These are phyloP conservation scores for Plantago major DNA, from an alignment of 257 asterid genomes.

Conservation along the genomic window DNA sequence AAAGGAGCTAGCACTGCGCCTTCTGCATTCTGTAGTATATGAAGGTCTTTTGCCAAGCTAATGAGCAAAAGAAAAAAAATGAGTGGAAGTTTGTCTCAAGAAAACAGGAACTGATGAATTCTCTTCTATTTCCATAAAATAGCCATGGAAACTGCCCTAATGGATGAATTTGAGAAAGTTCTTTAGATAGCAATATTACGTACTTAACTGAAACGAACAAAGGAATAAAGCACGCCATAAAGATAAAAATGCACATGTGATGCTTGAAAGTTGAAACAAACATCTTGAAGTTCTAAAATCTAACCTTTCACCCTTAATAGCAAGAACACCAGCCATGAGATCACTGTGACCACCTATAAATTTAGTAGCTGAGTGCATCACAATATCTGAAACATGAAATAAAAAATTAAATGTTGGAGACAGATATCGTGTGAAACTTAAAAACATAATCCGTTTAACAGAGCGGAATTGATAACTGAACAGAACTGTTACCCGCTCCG, in stretches of 20 bases:
- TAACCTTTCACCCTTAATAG: constrained; percentile 75
- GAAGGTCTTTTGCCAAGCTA: constrained; percentile 71
- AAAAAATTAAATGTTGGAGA: constrained; percentile 14
- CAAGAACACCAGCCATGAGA: constrained; percentile 80
- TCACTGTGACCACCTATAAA: constrained; percentile 90
- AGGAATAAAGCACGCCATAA: constrained; percentile 2
- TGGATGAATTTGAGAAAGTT: no score
- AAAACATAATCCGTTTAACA: not conserved
- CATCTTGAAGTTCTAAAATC: not conserved
- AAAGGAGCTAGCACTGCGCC: constrained; percentile 93
- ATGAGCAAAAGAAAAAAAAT: constrained; percentile 4
- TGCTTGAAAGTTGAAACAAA: not conserved
- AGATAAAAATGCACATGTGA: not conserved
- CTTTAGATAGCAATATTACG: no score
- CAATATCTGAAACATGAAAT: constrained; percentile 61
- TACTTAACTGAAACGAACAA: not conserved
- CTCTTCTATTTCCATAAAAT: no score
- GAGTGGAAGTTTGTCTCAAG: constrained; percentile 1
- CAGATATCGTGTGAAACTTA: not conserved
- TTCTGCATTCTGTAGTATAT: constrained; percentile 89
- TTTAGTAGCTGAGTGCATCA: constrained; percentile 91
- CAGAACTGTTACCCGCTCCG: constrained; percentile 68
- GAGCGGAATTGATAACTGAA: constrained; percentile 6
- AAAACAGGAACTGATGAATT: not conserved
- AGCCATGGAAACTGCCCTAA: no score